Conservation (phyloP, 2,329 filamentous ascomycete genomes). For the Lasiodiplodia citricola region DNA sequence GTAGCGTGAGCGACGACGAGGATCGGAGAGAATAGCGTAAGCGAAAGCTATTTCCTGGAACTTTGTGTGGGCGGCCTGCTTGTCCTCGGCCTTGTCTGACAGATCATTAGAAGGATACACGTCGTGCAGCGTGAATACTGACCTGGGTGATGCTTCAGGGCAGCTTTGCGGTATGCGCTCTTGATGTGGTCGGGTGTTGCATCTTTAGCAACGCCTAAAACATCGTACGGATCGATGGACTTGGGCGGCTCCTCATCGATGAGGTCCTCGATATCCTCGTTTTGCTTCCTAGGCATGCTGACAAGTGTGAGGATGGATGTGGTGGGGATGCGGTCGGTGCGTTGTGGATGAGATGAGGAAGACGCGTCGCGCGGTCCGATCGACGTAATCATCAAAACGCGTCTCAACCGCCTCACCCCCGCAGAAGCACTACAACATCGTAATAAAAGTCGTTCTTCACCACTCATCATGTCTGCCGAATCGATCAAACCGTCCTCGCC, state of each 20-base stretch:
- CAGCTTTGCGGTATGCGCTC: conserved; percentile 87
- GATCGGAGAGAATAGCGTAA: conserved; percentile 89
- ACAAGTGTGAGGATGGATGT: conserved; percentile 12
- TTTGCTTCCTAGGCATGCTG: conserved; percentile 25
- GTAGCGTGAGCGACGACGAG: conserved; percentile 73
- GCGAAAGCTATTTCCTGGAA: conserved; percentile 95
- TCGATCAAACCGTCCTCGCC: conserved; percentile 29
- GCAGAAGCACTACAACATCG: not conserved
- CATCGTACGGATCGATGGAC: conserved; percentile 76
- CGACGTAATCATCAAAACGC: conserved; percentile 13
- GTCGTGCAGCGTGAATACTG: conserved; percentile 34
- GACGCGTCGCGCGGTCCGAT: conserved; percentile 35
- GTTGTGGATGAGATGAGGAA: conserved; percentile 25
- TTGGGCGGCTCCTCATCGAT: conserved; percentile 67
- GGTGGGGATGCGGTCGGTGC: not conserved
- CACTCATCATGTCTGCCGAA: conserved; percentile 22
- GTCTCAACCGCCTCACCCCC: not conserved
- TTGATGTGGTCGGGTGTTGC: conserved; percentile 84
- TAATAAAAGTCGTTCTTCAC: not conserved
- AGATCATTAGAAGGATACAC: conserved; percentile 28
- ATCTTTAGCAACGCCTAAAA: conserved; percentile 72
- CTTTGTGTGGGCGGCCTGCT: conserved; percentile 73
- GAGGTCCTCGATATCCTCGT: conserved; percentile 53
- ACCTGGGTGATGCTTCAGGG: conserved; percentile 80
- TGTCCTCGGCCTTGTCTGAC: conserved; percentile 62